phyloP scores from a whole-genome alignment of 2,329 filamentous ascomycete species.

The Pseudocercospora macadamiae region DNA sequence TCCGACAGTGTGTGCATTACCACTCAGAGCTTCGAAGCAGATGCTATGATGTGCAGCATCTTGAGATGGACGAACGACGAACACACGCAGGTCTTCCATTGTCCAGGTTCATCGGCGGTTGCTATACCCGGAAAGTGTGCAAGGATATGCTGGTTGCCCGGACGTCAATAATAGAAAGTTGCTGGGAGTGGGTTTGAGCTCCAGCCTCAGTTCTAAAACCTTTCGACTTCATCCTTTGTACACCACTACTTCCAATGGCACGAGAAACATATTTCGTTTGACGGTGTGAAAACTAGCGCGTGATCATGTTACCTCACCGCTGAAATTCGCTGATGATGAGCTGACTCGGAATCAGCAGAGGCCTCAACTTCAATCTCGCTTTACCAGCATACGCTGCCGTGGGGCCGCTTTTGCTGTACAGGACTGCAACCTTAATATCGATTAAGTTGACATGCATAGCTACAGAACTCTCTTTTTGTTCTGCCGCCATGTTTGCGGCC shows the following conservation, averaged over 20 bases:
- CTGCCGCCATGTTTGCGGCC: no score
- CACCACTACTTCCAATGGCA: background rate
- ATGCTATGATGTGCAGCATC: no score
- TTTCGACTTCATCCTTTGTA: background rate
- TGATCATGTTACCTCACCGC: no score
- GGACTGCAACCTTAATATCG: background rate
- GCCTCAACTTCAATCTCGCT: background rate
- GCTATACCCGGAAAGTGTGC: no score
- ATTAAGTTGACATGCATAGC: background rate
- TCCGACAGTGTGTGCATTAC: background rate
- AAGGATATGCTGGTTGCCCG: background rate
- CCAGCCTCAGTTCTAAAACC: background rate
- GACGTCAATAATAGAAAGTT: background rate
- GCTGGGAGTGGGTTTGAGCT: background rate
- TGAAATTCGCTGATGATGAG: background rate
- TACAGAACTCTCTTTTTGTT: no score
- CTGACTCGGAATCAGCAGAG: background rate
- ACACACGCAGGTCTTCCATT: no score
- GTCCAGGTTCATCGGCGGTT: no score
- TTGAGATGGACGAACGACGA: no score
- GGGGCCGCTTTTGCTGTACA: background rate
- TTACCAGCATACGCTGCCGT: background rate
- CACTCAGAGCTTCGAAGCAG: no score
- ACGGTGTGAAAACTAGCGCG: background rate
- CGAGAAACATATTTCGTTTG: background rate